These are phyloP conservation scores for Phytophthora tentaculata DNA, from an alignment of 352 stramenopile genomes.

Conservation along the genomic window DNA sequence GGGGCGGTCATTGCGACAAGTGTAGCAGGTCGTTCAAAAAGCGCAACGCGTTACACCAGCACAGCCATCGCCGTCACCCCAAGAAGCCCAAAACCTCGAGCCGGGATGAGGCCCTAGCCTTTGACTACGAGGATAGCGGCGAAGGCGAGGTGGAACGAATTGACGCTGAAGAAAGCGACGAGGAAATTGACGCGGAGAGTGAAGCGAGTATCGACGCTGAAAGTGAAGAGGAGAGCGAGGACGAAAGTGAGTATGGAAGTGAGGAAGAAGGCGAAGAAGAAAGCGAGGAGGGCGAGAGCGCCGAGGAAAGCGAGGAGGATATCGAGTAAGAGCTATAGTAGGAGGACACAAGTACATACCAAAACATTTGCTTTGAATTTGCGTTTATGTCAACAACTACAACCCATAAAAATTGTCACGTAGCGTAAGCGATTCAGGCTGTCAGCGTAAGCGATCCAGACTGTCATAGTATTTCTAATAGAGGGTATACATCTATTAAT, in stretches of 20 bases:
- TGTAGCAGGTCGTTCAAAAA: not conserved
- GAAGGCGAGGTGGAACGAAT: too few species aligned
- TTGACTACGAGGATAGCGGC: not conserved
- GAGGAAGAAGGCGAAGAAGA: not conserved
- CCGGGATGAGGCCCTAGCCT: not conserved
- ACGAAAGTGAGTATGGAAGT: not conserved
- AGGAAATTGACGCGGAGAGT: not conserved
- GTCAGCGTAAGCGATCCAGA: not conserved
- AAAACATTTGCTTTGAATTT: too few species aligned
- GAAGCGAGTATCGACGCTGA: not conserved
- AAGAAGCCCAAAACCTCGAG: not conserved
- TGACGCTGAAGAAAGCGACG: not conserved
- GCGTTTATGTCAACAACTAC: too few species aligned
- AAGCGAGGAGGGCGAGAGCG: not conserved
- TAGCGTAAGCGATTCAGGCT: not conserved
- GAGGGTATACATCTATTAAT: too few species aligned
- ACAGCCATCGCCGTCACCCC: not conserved
- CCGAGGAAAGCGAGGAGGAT: not conserved
- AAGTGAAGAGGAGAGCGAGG: not conserved
- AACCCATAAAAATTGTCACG: not conserved
- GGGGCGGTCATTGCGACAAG: not conserved
- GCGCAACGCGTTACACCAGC: not conserved
- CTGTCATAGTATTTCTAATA: not conserved
- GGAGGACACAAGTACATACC: too few species aligned
- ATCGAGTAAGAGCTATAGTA: not conserved